A percentile compares a stretch with the other conserved stretches of the same genome.
These are phyloP conservation scores for Naganishia kalamii DNA, from an alignment of 768 basidiomycete genomes.

Conservation along the genomic window DNA sequence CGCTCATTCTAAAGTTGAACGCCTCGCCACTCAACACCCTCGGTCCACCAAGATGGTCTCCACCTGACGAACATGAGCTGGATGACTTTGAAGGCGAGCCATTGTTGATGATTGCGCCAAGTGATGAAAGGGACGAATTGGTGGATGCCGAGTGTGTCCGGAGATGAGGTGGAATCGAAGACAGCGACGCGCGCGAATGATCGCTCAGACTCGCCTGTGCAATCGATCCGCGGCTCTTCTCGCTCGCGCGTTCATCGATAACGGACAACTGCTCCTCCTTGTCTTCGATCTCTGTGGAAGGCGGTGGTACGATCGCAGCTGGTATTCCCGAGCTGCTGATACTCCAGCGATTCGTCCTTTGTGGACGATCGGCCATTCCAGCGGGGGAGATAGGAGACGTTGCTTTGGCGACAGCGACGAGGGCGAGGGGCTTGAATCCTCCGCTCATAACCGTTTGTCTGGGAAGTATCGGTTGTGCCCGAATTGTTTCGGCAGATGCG, in stretches of 20 bases:
- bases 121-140: constrained; percentile 18
- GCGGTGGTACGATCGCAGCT: not conserved
- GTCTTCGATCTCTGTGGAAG: not conserved
- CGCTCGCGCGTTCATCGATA: constrained; percentile 8
- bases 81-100: constrained; percentile 6
- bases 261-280: constrained; percentile 15
- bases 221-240: constrained; percentile 15
- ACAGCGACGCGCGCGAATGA: constrained; percentile 8
- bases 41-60: constrained; percentile 24
- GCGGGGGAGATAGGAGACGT: not conserved
- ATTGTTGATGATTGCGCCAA: constrained; percentile 18
- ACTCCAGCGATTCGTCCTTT: constrained; percentile 10
- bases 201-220: not conserved
- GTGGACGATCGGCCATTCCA: not conserved
- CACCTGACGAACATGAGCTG: constrained; percentile 23
- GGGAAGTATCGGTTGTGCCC: not conserved
- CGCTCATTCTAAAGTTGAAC: constrained; percentile 27
- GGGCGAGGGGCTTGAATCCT: constrained; percentile 14
- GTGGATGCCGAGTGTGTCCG: constrained; percentile 23
- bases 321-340: not conserved
- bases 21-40: constrained; percentile 18
- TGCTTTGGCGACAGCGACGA: constrained; percentile 5
- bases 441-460: constrained; percentile 11
- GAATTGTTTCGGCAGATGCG: not conserved
- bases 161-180: constrained; percentile 21